A percentile compares a stretch with the other conserved stretches of the same genome.
Conservation (phyloP, 768 basidiomycete species). For the Kwoniella europaea region DNA sequence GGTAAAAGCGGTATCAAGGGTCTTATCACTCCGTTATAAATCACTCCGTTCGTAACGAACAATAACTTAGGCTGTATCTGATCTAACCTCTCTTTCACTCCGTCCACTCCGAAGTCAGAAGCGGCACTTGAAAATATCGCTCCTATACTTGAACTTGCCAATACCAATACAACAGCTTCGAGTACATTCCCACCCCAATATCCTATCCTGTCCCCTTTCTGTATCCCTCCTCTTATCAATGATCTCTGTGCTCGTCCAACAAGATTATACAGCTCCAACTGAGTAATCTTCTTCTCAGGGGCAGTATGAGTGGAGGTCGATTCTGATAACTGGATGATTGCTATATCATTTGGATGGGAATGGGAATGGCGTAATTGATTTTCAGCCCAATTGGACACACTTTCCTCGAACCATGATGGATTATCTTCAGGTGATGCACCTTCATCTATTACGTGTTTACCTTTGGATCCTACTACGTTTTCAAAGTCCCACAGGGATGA, state of each 20-base stretch:
- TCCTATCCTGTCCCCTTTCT: conserved; percentile 70
- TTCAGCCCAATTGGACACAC: conserved; percentile 78
- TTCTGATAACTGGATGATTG: conserved; percentile 74
- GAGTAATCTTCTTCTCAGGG: conserved; percentile 49
- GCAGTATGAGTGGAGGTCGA: conserved; percentile 64
- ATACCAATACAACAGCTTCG: conserved; percentile 44
- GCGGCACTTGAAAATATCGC: conserved; percentile 85
- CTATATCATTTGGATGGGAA: conserved; percentile 62
- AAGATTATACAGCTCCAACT: conserved; percentile 65
- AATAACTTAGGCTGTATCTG: conserved; percentile 76
- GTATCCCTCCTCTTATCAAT: conserved; percentile 29
- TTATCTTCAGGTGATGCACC: conserved; percentile 66
- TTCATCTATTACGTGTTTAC: conserved; percentile 62
- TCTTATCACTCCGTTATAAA: conserved; percentile 76
- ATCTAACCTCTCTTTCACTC: conserved; percentile 78
- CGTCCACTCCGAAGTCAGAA: conserved; percentile 79
- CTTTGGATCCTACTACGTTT: conserved; percentile 67
- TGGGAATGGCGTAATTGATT: conserved; percentile 66
- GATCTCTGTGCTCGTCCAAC: conserved; percentile 38
- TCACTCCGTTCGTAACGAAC: conserved; percentile 74
- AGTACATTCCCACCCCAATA: conserved; percentile 81
- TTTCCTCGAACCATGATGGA: conserved; percentile 73
- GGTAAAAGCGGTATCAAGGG: conserved; percentile 70
- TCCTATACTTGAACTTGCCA: conserved; percentile 64
- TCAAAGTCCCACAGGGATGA: conserved; percentile 73